phyloP scores from a whole-genome alignment of 1,284 basidiomycete genomes.

The Ganoderma resinaceum region DNA sequence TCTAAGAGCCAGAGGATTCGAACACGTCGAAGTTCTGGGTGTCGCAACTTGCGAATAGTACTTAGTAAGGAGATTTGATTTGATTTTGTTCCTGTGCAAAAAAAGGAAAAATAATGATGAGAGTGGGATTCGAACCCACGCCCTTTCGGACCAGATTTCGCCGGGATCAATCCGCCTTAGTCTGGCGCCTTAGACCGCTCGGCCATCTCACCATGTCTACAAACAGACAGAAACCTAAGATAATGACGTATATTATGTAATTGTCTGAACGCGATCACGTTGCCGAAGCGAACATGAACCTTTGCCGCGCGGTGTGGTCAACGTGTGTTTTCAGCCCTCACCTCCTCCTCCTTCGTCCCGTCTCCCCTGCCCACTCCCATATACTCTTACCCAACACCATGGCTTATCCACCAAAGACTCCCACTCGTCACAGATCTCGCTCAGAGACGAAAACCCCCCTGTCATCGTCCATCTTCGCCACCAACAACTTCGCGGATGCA shows the following conservation, averaged over 20 bases:
- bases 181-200: conserved; percentile 89
- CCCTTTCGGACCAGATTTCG: conserved; percentile 47
- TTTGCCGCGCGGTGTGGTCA: not conserved
- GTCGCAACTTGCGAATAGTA: too few relatives aligned
- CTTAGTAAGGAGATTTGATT: too few relatives aligned
- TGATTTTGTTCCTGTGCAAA: too few relatives aligned
- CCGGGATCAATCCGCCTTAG: conserved; percentile 56
- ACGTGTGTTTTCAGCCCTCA: not conserved
- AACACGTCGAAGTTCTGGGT: too few relatives aligned
- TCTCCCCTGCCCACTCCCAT: not conserved
- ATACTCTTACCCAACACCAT: conserved; percentile 25
- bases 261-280: conserved; percentile 13
- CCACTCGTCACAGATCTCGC: conserved; percentile 65
- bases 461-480: conserved; percentile 67
- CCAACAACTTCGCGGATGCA: conserved; percentile 57
- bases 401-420: conserved; percentile 61
- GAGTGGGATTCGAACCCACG: conserved; percentile 54
- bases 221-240: too few relatives aligned
- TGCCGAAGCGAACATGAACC: not conserved
- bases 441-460: conserved; percentile 78
- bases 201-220: conserved; percentile 72
- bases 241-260: not conserved
- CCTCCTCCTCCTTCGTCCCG: not conserved
- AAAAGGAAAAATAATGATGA: conserved; percentile 35
- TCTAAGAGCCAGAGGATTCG: too few relatives aligned